Percentiles rank a stretch among this genome's conserved stretches.
phyloP scores from a whole-genome alignment of 306 rosid species.

The Benincasa hispida region DNA sequence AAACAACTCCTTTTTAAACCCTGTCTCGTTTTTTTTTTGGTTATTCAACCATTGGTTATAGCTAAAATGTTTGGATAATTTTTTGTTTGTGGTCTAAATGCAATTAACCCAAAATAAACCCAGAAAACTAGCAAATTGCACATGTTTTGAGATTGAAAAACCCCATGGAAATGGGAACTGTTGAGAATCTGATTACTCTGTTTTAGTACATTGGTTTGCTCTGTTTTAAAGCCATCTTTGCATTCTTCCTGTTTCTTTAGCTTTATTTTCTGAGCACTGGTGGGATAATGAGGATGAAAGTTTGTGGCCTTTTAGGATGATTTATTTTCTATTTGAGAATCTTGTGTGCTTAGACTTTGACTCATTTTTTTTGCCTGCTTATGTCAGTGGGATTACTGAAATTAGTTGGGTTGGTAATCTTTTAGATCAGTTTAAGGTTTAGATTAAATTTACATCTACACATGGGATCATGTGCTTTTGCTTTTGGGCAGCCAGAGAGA shows the following conservation, averaged over 20 bases:
- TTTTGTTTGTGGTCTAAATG: background rate
- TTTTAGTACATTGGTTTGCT: background rate
- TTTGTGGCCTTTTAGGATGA: background rate
- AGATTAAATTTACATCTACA: background rate
- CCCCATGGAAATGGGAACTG: background rate
- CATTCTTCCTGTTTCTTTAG: background rate
- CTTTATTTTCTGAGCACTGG: background rate
- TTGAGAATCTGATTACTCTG: background rate
- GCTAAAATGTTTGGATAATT: background rate
- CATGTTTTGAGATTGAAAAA: background rate
- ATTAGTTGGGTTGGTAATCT: background rate
- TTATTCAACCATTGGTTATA: background rate
- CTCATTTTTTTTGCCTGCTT: background rate
- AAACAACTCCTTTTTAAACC: background rate
- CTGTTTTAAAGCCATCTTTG: background rate
- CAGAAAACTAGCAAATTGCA: background rate
- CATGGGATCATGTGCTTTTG: conserved; percentile 11
- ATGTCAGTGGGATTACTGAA: background rate
- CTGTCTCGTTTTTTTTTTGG: background rate
- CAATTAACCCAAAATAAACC: background rate
- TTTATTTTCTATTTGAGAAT: background rate
- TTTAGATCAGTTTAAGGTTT: conserved; percentile 2
- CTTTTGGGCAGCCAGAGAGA: conserved; percentile 1
- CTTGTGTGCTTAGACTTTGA: background rate
- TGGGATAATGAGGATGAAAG: background rate